phyloP scores from a whole-genome alignment of 2,329 filamentous ascomycete genomes.

The Cercospora zeae-maydis region DNA sequence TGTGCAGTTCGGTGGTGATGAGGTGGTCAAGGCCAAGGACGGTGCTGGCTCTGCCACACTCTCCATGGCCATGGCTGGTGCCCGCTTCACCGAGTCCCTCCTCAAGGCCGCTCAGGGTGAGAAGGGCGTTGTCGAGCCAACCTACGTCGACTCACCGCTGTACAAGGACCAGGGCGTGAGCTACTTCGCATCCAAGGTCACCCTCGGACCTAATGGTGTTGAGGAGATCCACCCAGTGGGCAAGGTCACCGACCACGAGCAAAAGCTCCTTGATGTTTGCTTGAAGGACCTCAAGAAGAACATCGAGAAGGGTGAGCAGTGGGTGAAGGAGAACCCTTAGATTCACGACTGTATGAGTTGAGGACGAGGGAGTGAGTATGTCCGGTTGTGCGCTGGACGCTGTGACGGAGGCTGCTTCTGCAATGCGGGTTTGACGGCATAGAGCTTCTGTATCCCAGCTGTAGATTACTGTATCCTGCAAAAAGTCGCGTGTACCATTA shows the following conservation, averaged over 20 bases:
- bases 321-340: constrained; percentile 57
- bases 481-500: constrained; percentile 7
- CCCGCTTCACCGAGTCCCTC: constrained; percentile 79
- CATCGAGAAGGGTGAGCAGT: constrained; percentile 83
- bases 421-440: constrained; percentile 20
- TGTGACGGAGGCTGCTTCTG: constrained; percentile 4
- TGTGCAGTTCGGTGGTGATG: constrained; percentile 98
- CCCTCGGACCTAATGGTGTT: constrained; percentile 94
- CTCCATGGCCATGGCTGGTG: constrained; percentile 97
- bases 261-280: constrained; percentile 83
- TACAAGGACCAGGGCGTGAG: constrained; percentile 98
- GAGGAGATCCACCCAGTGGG: constrained; percentile 89
- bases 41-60: constrained; percentile 95
- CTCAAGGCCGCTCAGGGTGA: constrained; percentile 89
- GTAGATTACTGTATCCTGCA: constrained; percentile 22
- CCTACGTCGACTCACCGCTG: constrained; percentile 93
- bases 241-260: constrained; percentile 77
- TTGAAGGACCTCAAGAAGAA: constrained; percentile 84
- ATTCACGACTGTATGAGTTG: constrained; percentile 12
- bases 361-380: background rate
- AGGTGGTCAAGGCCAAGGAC: constrained; percentile 99
- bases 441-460: constrained; percentile 24
- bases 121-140: constrained; percentile 92
- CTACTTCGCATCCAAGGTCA: constrained; percentile 93
- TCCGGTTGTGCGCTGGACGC: constrained; percentile 12